Base-by-base conservation (phyloP, 306 rosid genomes). In the Cicer judaicum region DNA sequence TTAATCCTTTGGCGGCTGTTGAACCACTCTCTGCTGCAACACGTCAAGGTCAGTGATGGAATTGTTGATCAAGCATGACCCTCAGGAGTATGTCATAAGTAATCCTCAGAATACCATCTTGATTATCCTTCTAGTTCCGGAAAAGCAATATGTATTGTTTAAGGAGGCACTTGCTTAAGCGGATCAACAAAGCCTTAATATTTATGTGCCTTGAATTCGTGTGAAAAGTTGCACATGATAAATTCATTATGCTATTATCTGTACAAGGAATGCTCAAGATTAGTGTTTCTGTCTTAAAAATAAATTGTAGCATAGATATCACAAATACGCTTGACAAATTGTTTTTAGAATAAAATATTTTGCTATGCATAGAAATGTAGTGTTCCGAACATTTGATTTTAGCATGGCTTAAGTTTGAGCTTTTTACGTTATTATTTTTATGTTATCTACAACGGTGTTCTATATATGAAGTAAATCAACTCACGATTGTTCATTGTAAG, bases 1-100 rank as follows among this genome's bases (percentile, higher is more conserved):
- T 94, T 53, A 90, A 94, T 82, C 97, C 97, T 80, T 82, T 94
- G 43, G 95, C 97, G 34, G 88, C 87, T 70, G 89, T 92, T 62
- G 89, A 90, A 73, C 89, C 97, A 15, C 83, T 85, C 6, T 69
- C 87, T 2, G 57, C 81, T 73, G 87, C 79, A 47, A 36, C 86
- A 44, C 75, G 29, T 8, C 84, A 73, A 73, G 81, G 72, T 48
- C 81, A 73, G 79, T 87, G 78, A 81, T 59, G 81, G 68, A 60
- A 36, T 53, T 50, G 62, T 53, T 43, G 81, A 73, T 74, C 76
- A 72, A 74, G 53, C 73, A 54, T 43, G 64, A 7, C 72, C 74
- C 70, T 68, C 60, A 18, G 39, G 50, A 54, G 42, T 67, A 47
- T 52, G 42, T 79, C 68, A 63, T 49, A 12, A 21, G 72, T 44